These are phyloP conservation scores for Gossypium herbaceum DNA, from an alignment of 345 rosid species.

Conservation along the genomic window DNA sequence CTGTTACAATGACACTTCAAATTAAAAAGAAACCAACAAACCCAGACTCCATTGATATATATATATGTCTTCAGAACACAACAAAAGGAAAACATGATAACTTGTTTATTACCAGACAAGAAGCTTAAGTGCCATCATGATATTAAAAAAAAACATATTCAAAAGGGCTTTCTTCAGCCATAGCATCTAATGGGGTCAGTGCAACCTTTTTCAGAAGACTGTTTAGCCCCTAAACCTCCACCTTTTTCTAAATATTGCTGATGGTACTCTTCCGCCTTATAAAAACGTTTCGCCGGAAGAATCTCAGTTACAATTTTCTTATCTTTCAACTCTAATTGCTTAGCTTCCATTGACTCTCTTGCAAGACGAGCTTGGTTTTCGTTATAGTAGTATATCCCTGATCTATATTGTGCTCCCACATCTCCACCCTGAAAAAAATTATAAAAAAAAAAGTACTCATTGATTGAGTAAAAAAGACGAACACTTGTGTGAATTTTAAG, in stretches of 20 bases:
- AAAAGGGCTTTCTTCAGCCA: neutral
- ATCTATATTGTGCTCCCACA: constrained; percentile 78
- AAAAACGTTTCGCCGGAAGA: constrained; percentile 87
- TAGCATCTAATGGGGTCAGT: constrained; percentile 91
- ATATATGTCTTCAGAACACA: neutral
- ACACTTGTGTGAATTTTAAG: neutral
- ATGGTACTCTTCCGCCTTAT: constrained; percentile 83
- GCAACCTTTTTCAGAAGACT: constrained; percentile 82
- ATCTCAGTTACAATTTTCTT: constrained; percentile 79
- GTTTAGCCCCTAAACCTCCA: constrained; percentile 66
- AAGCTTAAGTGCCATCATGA: neutral
- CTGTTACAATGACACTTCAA: neutral
- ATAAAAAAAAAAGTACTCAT: neutral
- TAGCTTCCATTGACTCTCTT: constrained; percentile 49
- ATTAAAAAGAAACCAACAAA: neutral
- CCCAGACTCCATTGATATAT: neutral
- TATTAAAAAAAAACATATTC: neutral
- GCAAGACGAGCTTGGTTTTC: constrained; percentile 84
- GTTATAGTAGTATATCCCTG: constrained; percentile 77
- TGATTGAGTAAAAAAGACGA: neutral
- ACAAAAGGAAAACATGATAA: neutral
- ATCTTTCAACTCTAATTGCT: constrained; percentile 52
- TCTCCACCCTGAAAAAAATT: constrained; percentile 49
- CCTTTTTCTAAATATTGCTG: constrained; percentile 93
- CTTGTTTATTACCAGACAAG: neutral